Evolutionary conservation across 177 flowering plant genomes (phyloP).

Genomic region (Vitis hybrid): DNA sequence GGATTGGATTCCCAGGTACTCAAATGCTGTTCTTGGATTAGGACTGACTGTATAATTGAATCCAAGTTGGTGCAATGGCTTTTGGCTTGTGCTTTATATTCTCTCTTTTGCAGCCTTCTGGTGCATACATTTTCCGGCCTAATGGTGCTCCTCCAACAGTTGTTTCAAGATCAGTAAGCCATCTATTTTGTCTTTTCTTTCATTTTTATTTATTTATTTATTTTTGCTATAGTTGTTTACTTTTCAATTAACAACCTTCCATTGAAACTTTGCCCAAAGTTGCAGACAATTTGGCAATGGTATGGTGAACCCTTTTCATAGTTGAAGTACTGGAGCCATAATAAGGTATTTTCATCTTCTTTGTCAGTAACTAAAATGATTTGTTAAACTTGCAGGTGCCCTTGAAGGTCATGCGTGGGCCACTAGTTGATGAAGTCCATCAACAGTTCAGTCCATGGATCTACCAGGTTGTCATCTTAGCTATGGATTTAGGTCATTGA

Average conservation of each 20-base stretch:
- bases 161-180: constrained; percentile 62
- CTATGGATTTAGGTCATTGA: not conserved
- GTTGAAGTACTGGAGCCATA: too few species aligned
- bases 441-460: constrained; percentile 86
- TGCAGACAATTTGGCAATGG: not conserved
- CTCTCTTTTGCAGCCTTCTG: constrained; percentile 54
- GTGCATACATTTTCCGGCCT: constrained; percentile 89
- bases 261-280: not conserved
- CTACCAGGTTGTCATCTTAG: constrained; percentile 52
- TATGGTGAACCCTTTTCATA: too few species aligned
- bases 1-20: constrained; percentile 50
- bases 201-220: not conserved
- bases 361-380: not conserved
- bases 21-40: constrained; percentile 3
- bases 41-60: not conserved
- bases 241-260: too few species aligned
- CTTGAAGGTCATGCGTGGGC: constrained; percentile 58
- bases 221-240: not conserved
- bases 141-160: constrained; percentile 42
- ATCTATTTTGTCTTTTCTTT: not conserved
- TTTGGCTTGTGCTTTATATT: constrained; percentile 7
- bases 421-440: constrained; percentile 80
- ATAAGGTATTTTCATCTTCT: not conserved
- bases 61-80: not conserved
- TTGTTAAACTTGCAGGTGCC: constrained; percentile 44